Evolutionary conservation across 2,329 filamentous ascomycete genomes (phyloP).

Genomic region (Taxawa tesnikishii): DNA sequence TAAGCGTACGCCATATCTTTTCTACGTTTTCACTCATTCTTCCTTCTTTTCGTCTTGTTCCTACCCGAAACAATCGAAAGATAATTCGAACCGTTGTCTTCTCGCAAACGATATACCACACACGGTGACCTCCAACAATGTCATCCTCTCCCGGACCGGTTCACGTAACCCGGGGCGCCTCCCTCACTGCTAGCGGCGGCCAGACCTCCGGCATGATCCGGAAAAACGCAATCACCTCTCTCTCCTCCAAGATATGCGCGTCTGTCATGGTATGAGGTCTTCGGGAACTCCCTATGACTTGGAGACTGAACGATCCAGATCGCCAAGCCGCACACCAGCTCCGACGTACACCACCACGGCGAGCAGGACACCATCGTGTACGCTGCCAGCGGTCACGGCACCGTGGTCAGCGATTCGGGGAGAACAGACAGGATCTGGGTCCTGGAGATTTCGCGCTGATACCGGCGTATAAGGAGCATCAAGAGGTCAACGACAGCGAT

Average conservation of each 20-base stretch:
- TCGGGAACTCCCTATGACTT: no score
- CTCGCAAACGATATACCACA: neutral
- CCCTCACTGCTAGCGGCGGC: slow-evolving; percentile 32
- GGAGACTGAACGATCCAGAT: no score
- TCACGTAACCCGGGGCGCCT: slow-evolving; percentile 39
- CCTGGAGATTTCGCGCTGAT: slow-evolving; percentile 60
- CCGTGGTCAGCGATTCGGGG: slow-evolving; percentile 44
- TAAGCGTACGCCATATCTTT: no score
- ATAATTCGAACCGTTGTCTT: no score
- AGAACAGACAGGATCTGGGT: slow-evolving; percentile 43
- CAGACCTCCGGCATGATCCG: slow-evolving; percentile 38
- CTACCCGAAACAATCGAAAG: slow-evolving; percentile 2
- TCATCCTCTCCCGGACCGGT: slow-evolving; percentile 21
- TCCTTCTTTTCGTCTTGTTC: slow-evolving; percentile 1
- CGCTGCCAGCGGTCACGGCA: slow-evolving; percentile 47
- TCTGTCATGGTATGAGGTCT: no score
- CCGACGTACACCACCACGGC: slow-evolving; percentile 57
- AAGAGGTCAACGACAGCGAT: slow-evolving; percentile 54
- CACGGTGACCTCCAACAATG: neutral
- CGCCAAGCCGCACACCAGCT: slow-evolving; percentile 48
- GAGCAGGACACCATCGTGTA: slow-evolving; percentile 62
- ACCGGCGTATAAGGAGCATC: slow-evolving; percentile 58
- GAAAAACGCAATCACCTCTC: slow-evolving; percentile 38
- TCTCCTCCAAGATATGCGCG: slow-evolving; percentile 2
- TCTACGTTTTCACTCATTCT: slow-evolving; percentile 5